phyloP scores from a whole-genome alignment of 2,329 filamentous ascomycete species.

The Microdochium nivale region DNA sequence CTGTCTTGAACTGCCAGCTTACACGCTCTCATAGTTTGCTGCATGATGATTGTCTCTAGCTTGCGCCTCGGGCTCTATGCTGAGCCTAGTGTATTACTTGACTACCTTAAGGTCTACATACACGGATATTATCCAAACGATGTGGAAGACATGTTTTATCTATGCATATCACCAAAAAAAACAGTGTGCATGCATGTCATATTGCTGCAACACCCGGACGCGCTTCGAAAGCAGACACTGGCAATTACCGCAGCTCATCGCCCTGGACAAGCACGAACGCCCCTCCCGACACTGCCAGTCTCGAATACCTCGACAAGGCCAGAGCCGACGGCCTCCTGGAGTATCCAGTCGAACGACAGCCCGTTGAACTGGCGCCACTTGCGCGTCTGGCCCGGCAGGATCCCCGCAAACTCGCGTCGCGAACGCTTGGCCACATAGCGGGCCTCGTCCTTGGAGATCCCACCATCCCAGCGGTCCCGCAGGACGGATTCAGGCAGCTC shows the following conservation, averaged over 20 bases:
- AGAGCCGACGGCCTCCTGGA: slow-evolving; percentile 62
- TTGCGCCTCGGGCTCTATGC: too few relatives aligned
- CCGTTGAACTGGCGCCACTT: slow-evolving; percentile 67
- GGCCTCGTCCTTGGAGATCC: slow-evolving; percentile 37
- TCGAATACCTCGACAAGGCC: slow-evolving; percentile 68
- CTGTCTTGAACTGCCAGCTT: too few relatives aligned
- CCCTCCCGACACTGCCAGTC: slow-evolving; percentile 64
- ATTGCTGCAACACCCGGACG: too few relatives aligned
- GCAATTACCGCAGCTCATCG: background rate
- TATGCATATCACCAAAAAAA: too few relatives aligned
- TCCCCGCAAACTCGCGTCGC: slow-evolving; percentile 46
- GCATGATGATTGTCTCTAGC: too few relatives aligned
- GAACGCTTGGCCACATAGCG: slow-evolving; percentile 36
- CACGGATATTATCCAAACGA: too few relatives aligned
- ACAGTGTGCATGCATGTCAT: too few relatives aligned
- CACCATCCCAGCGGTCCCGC: slow-evolving; percentile 63
- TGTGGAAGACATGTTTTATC: too few relatives aligned
- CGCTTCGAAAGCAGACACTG: background rate
- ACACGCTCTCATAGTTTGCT: too few relatives aligned
- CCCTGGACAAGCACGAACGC: slow-evolving; percentile 38
- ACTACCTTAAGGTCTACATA: too few relatives aligned
- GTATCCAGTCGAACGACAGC: slow-evolving; percentile 60
- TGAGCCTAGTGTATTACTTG: too few relatives aligned
- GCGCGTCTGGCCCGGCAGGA: slow-evolving; percentile 51
- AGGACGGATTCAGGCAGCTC: slow-evolving; percentile 56